Evolutionary conservation across 257 asterid genomes (phyloP), one percentile per base, ranked within the genome.

Genomic region (Nicotiana noctiflora): DNA sequence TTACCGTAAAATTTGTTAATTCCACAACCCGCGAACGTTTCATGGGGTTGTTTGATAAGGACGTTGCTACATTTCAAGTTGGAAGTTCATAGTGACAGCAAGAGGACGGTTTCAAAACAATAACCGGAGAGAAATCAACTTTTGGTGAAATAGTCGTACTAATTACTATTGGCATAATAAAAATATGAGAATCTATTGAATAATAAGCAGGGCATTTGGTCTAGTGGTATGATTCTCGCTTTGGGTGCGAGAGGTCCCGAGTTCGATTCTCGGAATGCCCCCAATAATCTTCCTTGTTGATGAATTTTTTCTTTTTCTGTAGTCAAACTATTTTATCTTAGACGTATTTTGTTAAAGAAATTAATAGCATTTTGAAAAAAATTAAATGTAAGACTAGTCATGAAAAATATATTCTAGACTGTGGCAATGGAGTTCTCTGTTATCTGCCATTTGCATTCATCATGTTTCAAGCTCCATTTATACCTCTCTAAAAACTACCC

Each of bases 171-270:
- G 7, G 40, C 7, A 32, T 7, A n/a, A n/a, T n/a, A n/a, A n/a
- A n/a, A n/a, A 1, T 6, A 34, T 34, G 8, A 6, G 8, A 34
- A 34, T 34, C 6, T 4, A 31, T 6, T 4, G 5, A 31, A 4
- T 0, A 31, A 4, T 0, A 31, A 31, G 6, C 34, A 31, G 97
- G 91, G 92, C 94, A 90, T 89, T 91, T 89, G 98, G 97, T 89
- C 92, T 91, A 88, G 94, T 88, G 95, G 93, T 86, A 91, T 90
- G 94, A 93, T 91, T 90, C 97, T 87, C 88, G 89, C 93, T 93
- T 86, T 65, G 92, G 96, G 95, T 88, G 92, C 91, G 91, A 86
- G 92, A 88, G 95, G 95, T 88, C 97, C 88, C 84, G 87, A 88
- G 92, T 89, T 92, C 88, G 83, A 94, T 90, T 88, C 91, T 90